Evolutionary conservation across 2,329 filamentous ascomycete genomes (phyloP).

Genomic region (Beauveria medogensis): DNA sequence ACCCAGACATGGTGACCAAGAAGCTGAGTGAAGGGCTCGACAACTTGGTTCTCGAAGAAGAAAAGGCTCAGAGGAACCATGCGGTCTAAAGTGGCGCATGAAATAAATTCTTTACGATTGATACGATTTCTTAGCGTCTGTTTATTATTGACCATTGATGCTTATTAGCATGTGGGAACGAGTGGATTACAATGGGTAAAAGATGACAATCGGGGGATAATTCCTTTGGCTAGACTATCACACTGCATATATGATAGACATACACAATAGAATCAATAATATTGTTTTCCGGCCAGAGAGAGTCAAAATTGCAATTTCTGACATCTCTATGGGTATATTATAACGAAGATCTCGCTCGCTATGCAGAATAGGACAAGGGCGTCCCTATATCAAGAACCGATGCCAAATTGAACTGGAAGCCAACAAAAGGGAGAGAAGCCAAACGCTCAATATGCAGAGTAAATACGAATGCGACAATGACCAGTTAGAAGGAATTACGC

Average conservation of each 20-base stretch:
- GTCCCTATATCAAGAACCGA: not conserved
- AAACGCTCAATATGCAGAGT: not conserved
- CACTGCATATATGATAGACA: conserved; percentile 9
- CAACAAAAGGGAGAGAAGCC: not conserved
- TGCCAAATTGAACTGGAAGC: not conserved
- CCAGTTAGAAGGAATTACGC: not conserved
- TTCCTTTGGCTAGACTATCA: conserved; percentile 5
- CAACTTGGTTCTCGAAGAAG: conserved; percentile 14
- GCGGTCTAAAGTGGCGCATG: conserved; percentile 7
- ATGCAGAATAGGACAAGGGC: not conserved
- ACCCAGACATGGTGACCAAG: conserved; percentile 35
- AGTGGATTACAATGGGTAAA: not conserved
- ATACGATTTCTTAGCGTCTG: not conserved
- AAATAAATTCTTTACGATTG: not conserved
- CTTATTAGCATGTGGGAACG: not conserved
- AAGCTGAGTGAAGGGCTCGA: conserved; percentile 30
- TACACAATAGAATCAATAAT: conserved; percentile 6
- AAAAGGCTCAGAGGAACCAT: conserved; percentile 19
- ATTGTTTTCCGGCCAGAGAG: not conserved
- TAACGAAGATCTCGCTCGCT: not conserved
- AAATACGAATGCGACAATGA: not conserved
- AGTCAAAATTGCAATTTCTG: not conserved
- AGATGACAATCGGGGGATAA: not conserved
- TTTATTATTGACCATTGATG: not conserved
- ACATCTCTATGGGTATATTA: not conserved